Percentiles rank a stretch among this genome's conserved stretches.
phyloP scores from a whole-genome alignment of 768 basidiomycete genomes.

The Lactarius deliciosus region DNA sequence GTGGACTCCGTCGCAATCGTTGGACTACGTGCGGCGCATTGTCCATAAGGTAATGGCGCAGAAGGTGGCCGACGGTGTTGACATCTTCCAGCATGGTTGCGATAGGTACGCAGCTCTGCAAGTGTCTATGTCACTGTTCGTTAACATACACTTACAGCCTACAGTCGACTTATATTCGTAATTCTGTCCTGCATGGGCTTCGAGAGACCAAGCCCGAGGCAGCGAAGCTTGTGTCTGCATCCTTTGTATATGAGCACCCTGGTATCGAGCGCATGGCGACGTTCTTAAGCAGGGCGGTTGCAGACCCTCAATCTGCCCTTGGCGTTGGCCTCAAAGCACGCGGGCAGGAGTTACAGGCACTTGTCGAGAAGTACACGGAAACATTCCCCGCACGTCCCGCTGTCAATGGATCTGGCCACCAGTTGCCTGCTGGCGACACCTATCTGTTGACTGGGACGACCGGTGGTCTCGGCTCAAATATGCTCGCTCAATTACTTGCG shows the following conservation, averaged over 20 bases:
- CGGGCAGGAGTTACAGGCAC: slow-evolving; percentile 28
- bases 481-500: slow-evolving; percentile 29
- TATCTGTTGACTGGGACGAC: slow-evolving; percentile 33
- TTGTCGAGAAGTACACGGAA: slow-evolving; percentile 30
- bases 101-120: slow-evolving; percentile 37
- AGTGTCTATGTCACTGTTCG: background rate
- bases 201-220: slow-evolving; percentile 27
- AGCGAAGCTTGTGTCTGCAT: slow-evolving; percentile 25
- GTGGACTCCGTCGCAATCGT: slow-evolving; percentile 33
- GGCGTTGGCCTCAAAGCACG: slow-evolving; percentile 10
- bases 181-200: slow-evolving; percentile 32
- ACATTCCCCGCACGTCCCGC: slow-evolving; percentile 26
- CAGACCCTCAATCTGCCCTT: slow-evolving; percentile 14
- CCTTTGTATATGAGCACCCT: slow-evolving; percentile 33
- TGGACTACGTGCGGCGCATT: slow-evolving; percentile 37
- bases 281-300: slow-evolving; percentile 19
- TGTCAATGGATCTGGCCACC: background rate
- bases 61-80: slow-evolving; percentile 36
- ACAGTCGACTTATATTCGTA: slow-evolving; percentile 35
- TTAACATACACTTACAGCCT: slow-evolving; percentile 24
- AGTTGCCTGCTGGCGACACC: slow-evolving; percentile 4
- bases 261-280: slow-evolving; percentile 28
- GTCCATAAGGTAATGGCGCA: slow-evolving; percentile 38
- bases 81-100: slow-evolving; percentile 43
- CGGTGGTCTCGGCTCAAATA: slow-evolving; percentile 32